These are phyloP conservation scores for bread wheat (Triticum aestivum) DNA, from an alignment of 176 grass and related monocot species.

Conservation along the genomic window DNA sequence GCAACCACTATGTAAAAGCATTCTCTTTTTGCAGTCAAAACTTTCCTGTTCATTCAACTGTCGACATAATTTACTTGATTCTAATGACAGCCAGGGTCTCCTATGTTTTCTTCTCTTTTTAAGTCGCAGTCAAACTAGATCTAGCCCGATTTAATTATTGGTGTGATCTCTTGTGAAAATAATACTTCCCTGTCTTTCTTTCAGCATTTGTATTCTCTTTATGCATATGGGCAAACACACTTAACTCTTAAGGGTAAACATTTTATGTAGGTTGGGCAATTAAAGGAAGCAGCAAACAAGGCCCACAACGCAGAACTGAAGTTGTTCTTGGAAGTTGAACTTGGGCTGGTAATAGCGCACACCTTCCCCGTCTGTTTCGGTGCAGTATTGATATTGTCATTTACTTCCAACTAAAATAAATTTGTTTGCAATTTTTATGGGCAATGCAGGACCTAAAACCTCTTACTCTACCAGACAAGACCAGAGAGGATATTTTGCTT, in stretches of 20 bases:
- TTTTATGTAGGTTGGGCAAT: slow-evolving; percentile 75
- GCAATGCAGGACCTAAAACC: slow-evolving; percentile 61
- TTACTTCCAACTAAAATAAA: slow-evolving; percentile 21
- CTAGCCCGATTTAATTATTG: background rate
- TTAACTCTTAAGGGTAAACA: slow-evolving; percentile 19
- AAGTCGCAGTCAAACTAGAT: background rate
- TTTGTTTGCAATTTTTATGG: slow-evolving; percentile 4
- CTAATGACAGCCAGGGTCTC: background rate
- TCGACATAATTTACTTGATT: background rate
- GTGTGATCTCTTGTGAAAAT: slow-evolving; percentile 16
- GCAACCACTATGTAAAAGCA: background rate
- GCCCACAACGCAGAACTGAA: slow-evolving; percentile 78
- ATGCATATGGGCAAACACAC: background rate
- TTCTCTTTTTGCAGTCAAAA: slow-evolving; percentile 2
- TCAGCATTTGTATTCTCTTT: slow-evolving; percentile 20
- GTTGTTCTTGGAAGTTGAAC: slow-evolving; percentile 87
- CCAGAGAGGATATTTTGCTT: slow-evolving; percentile 92
- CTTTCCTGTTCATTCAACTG: background rate
- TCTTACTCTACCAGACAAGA: slow-evolving; percentile 70
- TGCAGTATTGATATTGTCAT: slow-evolving; percentile 10
- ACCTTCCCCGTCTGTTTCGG: slow-evolving; percentile 1
- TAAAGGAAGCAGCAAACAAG: slow-evolving; percentile 80
- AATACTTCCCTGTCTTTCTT: slow-evolving; percentile 2
- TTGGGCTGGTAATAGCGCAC: slow-evolving; percentile 52
- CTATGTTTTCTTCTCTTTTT: background rate